Conservation (phyloP, 805 yeast species). For the Saccharomyces kudriavzevii region DNA sequence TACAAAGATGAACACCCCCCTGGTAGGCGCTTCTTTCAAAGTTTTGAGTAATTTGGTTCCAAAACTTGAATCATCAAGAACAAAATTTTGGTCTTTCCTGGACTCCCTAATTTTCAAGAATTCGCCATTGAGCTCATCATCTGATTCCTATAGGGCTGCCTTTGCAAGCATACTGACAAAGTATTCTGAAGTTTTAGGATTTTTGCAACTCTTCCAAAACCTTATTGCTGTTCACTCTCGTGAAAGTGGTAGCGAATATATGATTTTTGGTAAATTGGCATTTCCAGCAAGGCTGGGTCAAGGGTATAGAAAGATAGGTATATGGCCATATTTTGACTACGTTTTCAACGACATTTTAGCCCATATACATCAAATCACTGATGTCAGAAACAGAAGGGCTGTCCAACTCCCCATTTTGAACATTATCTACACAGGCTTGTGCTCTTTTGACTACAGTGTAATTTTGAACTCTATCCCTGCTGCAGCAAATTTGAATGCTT, state of each 20-base stretch:
- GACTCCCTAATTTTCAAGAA: slow-evolving; percentile 60
- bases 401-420: slow-evolving; percentile 50
- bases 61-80: slow-evolving; percentile 35
- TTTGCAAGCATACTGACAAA: slow-evolving; percentile 42
- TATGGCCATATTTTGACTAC: slow-evolving; percentile 76
- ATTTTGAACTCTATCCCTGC: slow-evolving; percentile 46
- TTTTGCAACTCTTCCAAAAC: slow-evolving; percentile 44
- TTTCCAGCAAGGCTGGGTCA: slow-evolving; percentile 61
- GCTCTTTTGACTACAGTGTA: slow-evolving; percentile 45
- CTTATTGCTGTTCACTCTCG: slow-evolving; percentile 31
- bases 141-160: slow-evolving; percentile 35
- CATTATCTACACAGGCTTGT: slow-evolving; percentile 41
- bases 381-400: slow-evolving; percentile 29
- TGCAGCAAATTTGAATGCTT: slow-evolving; percentile 41
- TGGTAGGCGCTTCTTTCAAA: slow-evolving; percentile 47
- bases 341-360: slow-evolving; percentile 59
- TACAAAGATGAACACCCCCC: slow-evolving; percentile 38
- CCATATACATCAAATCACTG: slow-evolving; percentile 34
- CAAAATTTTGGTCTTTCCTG: slow-evolving; percentile 55
- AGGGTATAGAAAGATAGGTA: slow-evolving; percentile 52
- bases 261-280: slow-evolving; percentile 38
- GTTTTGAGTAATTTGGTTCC: slow-evolving; percentile 53
- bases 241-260: slow-evolving; percentile 17
- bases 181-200: slow-evolving; percentile 52
- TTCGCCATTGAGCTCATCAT: slow-evolving; percentile 16